Percentiles rank a stretch among this genome's conserved stretches.
Evolutionary conservation across 2,329 filamentous ascomycete genomes (phyloP).

Genomic region (Claviceps sp.): DNA sequence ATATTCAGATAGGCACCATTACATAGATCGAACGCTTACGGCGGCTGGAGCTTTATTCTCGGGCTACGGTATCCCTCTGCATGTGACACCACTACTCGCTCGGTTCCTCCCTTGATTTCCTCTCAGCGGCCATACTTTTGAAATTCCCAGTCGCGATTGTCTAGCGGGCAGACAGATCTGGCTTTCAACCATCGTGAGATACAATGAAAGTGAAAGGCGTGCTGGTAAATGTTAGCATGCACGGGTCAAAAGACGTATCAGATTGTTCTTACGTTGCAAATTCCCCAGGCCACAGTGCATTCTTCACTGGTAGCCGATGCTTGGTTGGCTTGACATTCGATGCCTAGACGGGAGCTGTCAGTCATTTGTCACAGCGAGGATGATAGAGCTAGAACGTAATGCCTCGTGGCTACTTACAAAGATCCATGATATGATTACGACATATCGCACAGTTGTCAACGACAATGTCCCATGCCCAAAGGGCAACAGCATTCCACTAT

Average conservation of each 20-base stretch:
- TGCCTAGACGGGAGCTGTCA: constrained; percentile 46
- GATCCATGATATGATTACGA: constrained; percentile 98
- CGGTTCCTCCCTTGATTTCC: not conserved
- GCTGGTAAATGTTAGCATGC: constrained; percentile 42
- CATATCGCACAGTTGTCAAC: constrained; percentile 99
- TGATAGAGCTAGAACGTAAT: not conserved
- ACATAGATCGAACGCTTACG: not conserved
- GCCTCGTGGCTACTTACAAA: constrained; percentile 49
- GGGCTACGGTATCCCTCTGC: not conserved
- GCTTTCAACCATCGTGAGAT: constrained; percentile 99
- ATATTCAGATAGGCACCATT: not conserved
- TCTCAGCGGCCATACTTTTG: constrained; percentile 79
- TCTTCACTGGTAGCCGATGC: constrained; percentile 94
- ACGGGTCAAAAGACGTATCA: not conserved
- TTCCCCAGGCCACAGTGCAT: constrained; percentile 97
- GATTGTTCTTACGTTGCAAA: constrained; percentile 72
- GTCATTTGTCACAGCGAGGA: constrained; percentile 1
- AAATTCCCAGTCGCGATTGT: constrained; percentile 99
- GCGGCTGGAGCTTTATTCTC: not conserved
- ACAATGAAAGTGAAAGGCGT: constrained; percentile 99
- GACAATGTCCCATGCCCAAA: constrained; percentile 99
- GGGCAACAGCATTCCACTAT: constrained; percentile 94
- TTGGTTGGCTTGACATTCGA: constrained; percentile 98
- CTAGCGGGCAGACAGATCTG: constrained; percentile 92
- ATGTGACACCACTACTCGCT: not conserved